Conservation (phyloP, 2,329 filamentous ascomycete genomes). For the Fusarium hostae region DNA sequence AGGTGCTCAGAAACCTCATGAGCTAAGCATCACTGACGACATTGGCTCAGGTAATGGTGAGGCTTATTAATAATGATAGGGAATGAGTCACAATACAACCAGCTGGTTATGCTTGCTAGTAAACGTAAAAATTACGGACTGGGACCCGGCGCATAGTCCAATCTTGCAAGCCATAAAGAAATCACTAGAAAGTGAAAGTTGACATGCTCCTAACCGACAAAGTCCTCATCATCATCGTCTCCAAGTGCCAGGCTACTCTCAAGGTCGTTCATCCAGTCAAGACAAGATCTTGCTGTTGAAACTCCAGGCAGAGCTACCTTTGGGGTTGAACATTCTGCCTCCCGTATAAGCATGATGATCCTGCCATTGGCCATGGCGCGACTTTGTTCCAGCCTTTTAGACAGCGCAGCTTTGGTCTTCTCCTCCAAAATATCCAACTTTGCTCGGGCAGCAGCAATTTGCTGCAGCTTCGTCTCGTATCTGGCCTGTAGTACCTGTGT, state of each 20-base stretch:
- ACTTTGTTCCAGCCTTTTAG: rapidly evolving
- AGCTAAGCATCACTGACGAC: neutral
- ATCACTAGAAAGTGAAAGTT: neutral
- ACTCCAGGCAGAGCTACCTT: rapidly evolving
- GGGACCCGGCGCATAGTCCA: neutral
- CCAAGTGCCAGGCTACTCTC: neutral
- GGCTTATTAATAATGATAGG: rapidly evolving
- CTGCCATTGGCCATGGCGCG: neutral
- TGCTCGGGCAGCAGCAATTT: neutral
- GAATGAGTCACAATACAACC: rapidly evolving
- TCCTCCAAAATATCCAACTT: neutral
- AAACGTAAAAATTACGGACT: no score
- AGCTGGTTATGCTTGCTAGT: rapidly evolving
- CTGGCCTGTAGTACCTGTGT: rapidly evolving
- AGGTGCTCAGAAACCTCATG: rapidly evolving
- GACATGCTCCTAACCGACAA: neutral
- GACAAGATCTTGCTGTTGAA: neutral
- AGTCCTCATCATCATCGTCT: neutral
- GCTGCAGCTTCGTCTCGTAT: neutral
- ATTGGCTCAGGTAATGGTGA: rapidly evolving
- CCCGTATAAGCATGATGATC: neutral
- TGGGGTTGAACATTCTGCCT: neutral
- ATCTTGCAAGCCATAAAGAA: neutral
- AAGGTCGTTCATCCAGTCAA: neutral
- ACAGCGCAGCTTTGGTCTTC: rapidly evolving